A percentile compares a stretch with the other conserved stretches of the same genome.
Conservation (phyloP, 2,329 filamentous ascomycete species). For the Cercospora sp. region DNA sequence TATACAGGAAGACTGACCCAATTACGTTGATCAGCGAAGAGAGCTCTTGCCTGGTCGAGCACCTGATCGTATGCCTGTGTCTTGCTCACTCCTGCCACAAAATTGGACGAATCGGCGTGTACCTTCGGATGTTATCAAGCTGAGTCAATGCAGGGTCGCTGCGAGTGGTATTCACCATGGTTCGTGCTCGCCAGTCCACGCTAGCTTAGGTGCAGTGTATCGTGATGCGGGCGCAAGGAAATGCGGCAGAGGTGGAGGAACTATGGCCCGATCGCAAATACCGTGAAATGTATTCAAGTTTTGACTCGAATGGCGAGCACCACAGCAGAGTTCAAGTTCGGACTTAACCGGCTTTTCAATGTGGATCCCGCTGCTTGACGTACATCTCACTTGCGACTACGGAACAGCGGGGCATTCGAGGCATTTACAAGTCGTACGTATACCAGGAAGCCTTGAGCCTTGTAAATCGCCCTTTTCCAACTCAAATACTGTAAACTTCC, state of each 20-base stretch:
- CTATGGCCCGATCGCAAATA: not conserved
- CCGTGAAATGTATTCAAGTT: not conserved
- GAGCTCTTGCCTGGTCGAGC: slow-evolving; percentile 65
- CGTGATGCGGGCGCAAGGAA: not conserved
- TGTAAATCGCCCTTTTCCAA: not conserved
- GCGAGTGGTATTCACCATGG: slow-evolving; percentile 18
- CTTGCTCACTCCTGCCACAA: slow-evolving; percentile 66
- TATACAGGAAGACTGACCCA: slow-evolving; percentile 61
- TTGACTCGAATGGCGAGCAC: not conserved
- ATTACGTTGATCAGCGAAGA: slow-evolving; percentile 73
- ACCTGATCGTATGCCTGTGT: slow-evolving; percentile 73
- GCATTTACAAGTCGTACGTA: not conserved
- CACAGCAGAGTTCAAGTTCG: not conserved
- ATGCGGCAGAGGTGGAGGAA: not conserved
- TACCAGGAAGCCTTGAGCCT: not conserved
- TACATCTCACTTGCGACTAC: not conserved
- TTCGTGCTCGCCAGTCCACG: not conserved
- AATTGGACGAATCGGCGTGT: slow-evolving; percentile 78
- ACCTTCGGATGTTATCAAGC: slow-evolving; percentile 50
- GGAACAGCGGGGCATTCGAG: not conserved
- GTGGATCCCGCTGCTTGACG: not conserved
- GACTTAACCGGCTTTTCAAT: slow-evolving; percentile 1
- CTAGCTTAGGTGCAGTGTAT: not conserved
- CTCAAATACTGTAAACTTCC: not conserved
- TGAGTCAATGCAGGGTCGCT: not conserved